Evolutionary conservation across 768 basidiomycete species (phyloP).

Genomic region (Boletus reticulatus): DNA sequence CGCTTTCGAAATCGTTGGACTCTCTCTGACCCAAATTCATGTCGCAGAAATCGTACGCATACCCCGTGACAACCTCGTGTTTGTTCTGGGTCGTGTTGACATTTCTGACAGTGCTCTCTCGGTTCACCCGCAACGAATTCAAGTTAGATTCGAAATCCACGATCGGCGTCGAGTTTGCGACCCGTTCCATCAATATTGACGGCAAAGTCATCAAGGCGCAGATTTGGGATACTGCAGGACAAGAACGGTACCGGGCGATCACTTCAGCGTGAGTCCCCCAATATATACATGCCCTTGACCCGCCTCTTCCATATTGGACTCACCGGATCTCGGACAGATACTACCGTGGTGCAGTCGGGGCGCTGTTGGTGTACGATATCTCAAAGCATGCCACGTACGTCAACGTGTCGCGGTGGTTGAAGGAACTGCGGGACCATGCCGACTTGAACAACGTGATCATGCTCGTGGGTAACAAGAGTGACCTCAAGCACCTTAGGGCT

Average conservation of each 20-base stretch:
- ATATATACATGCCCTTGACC: not conserved
- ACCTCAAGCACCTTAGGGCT: slow-evolving; percentile 95
- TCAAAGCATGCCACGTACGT: slow-evolving; percentile 92
- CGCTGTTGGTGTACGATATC: slow-evolving; percentile 91
- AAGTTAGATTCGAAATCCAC: slow-evolving; percentile 99
- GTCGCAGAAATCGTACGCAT: slow-evolving; percentile 34
- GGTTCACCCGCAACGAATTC: slow-evolving; percentile 99
- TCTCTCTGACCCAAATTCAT: not conserved
- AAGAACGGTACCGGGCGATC: slow-evolving; percentile 97
- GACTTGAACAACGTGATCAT: slow-evolving; percentile 93
- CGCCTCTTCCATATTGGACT: not conserved
- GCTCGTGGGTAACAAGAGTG: slow-evolving; percentile 98
- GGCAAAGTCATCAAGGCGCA: slow-evolving; percentile 97
- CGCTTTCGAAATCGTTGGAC: slow-evolving; percentile 7
- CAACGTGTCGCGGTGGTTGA: slow-evolving; percentile 94
- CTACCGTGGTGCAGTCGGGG: slow-evolving; percentile 95
- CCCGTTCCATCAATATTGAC: slow-evolving; percentile 93
- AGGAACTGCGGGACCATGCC: slow-evolving; percentile 95
- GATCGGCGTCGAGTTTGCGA: slow-evolving; percentile 98
- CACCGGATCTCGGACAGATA: slow-evolving; percentile 51
- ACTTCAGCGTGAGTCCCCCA: slow-evolving; percentile 76
- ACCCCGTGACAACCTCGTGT: not conserved
- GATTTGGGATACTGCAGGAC: slow-evolving; percentile 99
- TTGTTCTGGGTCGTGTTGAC: slow-evolving; percentile 1
- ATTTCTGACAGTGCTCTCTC: slow-evolving; percentile 78